Percentiles rank a stretch among this genome's conserved stretches.
These are phyloP conservation scores for Solanum lycopersicoides DNA, from an alignment of 257 asterid species.

Conservation along the genomic window DNA sequence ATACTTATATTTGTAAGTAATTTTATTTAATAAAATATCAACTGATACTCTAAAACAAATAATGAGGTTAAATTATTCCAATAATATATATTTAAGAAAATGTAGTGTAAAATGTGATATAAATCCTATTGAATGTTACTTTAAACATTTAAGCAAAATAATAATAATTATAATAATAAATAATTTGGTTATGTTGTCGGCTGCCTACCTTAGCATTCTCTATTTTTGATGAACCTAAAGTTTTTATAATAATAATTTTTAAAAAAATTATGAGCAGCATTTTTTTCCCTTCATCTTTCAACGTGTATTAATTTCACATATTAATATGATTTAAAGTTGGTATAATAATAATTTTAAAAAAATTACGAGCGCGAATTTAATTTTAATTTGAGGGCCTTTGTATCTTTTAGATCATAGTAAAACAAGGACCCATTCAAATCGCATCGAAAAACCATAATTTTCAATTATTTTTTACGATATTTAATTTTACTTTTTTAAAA, in stretches of 20 bases:
- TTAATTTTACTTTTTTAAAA: too few relatives aligned
- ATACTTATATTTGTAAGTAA: background rate
- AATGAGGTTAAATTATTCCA: background rate
- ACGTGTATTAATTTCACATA: background rate
- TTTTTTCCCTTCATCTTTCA: background rate
- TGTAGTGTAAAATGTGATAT: background rate
- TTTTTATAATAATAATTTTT: background rate
- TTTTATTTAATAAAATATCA: background rate
- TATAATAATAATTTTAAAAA: too few relatives aligned
- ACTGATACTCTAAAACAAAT: background rate
- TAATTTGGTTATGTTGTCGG: background rate
- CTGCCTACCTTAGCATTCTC: background rate
- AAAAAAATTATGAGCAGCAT: background rate
- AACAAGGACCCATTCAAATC: background rate
- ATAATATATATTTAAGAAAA: too few relatives aligned
- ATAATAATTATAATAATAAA: background rate
- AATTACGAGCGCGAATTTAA: background rate
- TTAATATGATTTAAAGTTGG: background rate
- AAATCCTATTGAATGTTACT: background rate
- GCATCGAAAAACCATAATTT: too few relatives aligned
- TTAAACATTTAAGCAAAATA: background rate
- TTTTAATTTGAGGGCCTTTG: background rate
- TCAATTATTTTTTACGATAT: accelerated
- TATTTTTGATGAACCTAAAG: background rate
- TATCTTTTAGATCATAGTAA: background rate